Conservation (phyloP, 208 protist genomes). For the Crithidia fasciculata region DNA sequence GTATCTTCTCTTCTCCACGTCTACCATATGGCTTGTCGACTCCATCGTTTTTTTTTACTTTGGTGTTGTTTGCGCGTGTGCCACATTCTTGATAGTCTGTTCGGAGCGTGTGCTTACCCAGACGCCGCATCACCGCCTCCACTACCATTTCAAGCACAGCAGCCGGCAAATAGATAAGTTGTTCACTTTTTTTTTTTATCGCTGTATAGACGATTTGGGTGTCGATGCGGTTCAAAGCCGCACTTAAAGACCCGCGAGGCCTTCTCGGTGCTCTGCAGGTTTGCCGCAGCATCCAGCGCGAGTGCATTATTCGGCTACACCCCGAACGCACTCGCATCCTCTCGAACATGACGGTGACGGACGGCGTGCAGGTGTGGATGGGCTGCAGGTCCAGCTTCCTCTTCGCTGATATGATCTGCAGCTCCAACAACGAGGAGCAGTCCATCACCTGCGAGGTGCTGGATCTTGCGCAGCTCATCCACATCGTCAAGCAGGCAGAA, state of each 20-base stretch:
- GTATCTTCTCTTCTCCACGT: too few species aligned
- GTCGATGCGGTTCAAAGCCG: constrained; percentile 82
- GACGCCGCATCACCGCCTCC: too few species aligned
- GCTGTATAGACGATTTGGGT: not conserved
- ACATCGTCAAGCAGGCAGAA: constrained; percentile 74
- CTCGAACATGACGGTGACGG: constrained; percentile 54
- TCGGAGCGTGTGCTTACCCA: too few species aligned
- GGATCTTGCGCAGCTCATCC: constrained; percentile 62
- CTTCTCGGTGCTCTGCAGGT: constrained; percentile 64
- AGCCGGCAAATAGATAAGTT: too few species aligned
- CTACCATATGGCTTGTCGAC: too few species aligned
- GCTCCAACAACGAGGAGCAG: constrained; percentile 67
- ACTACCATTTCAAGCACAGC: too few species aligned
- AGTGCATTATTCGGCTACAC: constrained; percentile 74
- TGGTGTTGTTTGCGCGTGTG: not conserved
- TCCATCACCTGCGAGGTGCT: constrained; percentile 83
- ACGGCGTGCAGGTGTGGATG: constrained; percentile 80
- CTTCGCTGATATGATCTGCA: constrained; percentile 74
- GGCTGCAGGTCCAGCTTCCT: constrained; percentile 61
- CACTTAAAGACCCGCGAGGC: constrained; percentile 57
- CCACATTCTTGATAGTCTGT: not conserved
- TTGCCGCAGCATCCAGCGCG: constrained; percentile 63
- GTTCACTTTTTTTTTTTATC: not conserved
- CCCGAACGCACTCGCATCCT: constrained; percentile 67
- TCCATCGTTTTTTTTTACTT: not conserved